Conservation (phyloP, 2,329 filamentous ascomycete species). For the Phyllosticta paracitricarpa region DNA sequence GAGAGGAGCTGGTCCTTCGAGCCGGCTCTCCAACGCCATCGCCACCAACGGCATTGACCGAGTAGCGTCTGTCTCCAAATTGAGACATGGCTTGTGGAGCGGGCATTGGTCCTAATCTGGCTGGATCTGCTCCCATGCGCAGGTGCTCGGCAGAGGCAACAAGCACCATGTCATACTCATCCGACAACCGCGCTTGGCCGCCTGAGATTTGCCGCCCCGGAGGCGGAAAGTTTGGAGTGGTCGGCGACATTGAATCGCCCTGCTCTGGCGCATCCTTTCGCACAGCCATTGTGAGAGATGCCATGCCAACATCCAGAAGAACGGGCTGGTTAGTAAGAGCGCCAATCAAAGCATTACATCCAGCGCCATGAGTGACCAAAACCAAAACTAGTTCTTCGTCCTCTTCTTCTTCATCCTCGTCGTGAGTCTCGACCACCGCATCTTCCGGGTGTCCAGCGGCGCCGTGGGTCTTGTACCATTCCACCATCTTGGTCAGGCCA, state of each 20-base stretch:
- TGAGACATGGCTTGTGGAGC: neutral
- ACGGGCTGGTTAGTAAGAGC: conserved; percentile 87
- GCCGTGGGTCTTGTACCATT: conserved; percentile 62
- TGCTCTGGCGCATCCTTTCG: conserved; percentile 20
- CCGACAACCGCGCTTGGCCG: conserved; percentile 35
- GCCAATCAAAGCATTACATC: conserved; percentile 90
- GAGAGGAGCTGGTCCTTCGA: conserved; percentile 24
- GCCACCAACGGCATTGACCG: conserved; percentile 16
- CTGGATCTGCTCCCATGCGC: conserved; percentile 39
- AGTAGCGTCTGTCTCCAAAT: conserved; percentile 19
- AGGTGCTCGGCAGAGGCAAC: conserved; percentile 69
- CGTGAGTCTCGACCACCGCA: conserved; percentile 17
- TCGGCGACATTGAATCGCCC: conserved; percentile 15
- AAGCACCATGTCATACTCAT: conserved; percentile 63
- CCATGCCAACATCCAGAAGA: conserved; percentile 78
- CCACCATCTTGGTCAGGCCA: conserved; percentile 67
- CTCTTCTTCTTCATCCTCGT: conserved; percentile 27
- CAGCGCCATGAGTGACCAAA: conserved; percentile 86
- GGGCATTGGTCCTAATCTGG: conserved; percentile 15
- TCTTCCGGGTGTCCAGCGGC: conserved; percentile 28
- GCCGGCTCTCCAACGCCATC: conserved; percentile 23
- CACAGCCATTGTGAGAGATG: conserved; percentile 77
- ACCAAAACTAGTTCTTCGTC: conserved; percentile 67
- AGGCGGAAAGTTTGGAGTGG: conserved; percentile 15
- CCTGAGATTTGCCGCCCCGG: conserved; percentile 27